Evolutionary conservation across 1,284 basidiomycete genomes (phyloP).

Genomic region (Salmacisia buchloeana): DNA sequence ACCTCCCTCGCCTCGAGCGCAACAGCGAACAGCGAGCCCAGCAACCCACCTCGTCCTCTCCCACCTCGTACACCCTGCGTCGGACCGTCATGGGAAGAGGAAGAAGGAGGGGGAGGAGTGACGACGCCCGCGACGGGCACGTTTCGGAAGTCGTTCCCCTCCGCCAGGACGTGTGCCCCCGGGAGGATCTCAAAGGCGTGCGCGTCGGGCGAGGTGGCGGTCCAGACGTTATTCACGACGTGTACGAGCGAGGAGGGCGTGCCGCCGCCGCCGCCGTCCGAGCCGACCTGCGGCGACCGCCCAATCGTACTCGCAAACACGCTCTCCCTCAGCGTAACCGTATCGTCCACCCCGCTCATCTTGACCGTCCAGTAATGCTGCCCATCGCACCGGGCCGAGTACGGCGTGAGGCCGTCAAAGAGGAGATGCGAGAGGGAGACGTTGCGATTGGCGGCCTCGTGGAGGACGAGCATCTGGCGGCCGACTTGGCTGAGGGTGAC

Average conservation of each 20-base stretch:
- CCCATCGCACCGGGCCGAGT: constrained; percentile 22
- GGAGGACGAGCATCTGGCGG: constrained; percentile 24
- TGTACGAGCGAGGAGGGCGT: not conserved
- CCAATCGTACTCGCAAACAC: not conserved
- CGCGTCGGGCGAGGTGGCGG: not conserved
- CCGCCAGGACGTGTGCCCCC: not conserved
- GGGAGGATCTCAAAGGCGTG: constrained; percentile 2
- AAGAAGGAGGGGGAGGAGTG: no score
- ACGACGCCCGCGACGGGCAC: no score
- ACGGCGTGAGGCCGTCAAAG: constrained; percentile 25
- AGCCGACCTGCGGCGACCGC: not conserved
- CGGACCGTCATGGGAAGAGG: no score
- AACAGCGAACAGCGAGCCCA: no score
- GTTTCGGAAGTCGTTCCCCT: constrained; percentile 2
- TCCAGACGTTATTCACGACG: constrained; percentile 5
- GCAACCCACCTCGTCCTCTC: no score
- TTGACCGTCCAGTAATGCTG: constrained; percentile 27
- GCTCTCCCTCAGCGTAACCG: not conserved
- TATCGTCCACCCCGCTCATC: not conserved
- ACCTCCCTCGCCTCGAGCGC: no score
- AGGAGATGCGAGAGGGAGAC: constrained; percentile 23
- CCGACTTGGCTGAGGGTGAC: constrained; percentile 31
- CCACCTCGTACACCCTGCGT: no score
- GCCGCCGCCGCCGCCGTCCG: not conserved
- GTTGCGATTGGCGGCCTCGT: constrained; percentile 11